Base-by-base conservation (phyloP, 225 moss, liverwort and hornwort genomes). In the Ulota crispa region DNA sequence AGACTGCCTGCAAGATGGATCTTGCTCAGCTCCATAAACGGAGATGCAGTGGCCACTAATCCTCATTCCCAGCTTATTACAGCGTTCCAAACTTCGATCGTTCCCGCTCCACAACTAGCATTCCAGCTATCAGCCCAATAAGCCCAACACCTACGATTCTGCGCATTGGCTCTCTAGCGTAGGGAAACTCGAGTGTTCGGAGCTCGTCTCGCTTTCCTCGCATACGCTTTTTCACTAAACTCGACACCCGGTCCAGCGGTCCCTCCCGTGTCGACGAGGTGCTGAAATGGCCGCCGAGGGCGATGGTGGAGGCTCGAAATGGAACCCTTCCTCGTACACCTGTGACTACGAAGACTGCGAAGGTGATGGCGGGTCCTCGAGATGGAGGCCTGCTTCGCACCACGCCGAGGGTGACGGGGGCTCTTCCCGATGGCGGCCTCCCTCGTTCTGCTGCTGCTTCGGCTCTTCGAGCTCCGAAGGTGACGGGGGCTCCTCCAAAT, bases 401-500 rank as follows among this genome's bases (percentile, higher is more conserved):
- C 71, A 64, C 30, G 68, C 24, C 7, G 86, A 82, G 73, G 86
- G 76, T 15, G 86, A 86, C 24, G 83, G 80, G 14, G 83, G 86
- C 8, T 20, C 65, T 3, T 83, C 79, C 2, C 16, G 57, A 31
- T 85, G 85, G 85, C 72, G 65, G 6, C 77, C 81, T 28, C 77
- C 80, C 3, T 73, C 74, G 15, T 75, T 57, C 56, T 1, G 39
- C 36, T 83, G 76, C 8, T 53, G 26, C 2, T 39, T 52, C 66
- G 54, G 55, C 43, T 43, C 43, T 39, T 39, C 13, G 43, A 43
- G 43, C 43, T 73, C 42, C 6, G 87, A 87, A 84, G 83, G 87
- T 0, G 81, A 87, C 32, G 87, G 87, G 7, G 84, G 87, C 2
- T 81, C 82, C n/a, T 87, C 87, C 0, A 87, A 87, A 23, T 87